Percentiles rank a stretch among this genome's conserved stretches.
Conservation (phyloP, 2,329 filamentous ascomycete genomes). For the Emmonsiellopsis sp. region DNA sequence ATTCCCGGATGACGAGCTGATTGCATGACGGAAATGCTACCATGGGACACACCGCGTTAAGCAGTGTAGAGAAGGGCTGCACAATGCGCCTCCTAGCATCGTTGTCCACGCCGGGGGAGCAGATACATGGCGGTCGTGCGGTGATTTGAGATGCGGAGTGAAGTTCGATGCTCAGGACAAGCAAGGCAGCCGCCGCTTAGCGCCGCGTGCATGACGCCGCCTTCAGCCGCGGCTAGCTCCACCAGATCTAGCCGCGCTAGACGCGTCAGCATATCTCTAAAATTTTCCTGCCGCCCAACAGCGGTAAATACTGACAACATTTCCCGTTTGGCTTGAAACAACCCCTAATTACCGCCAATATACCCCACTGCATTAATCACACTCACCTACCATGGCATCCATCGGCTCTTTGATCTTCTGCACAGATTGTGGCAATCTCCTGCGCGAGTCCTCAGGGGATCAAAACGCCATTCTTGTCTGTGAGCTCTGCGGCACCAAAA, state of each 20-base stretch:
- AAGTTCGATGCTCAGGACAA: background rate
- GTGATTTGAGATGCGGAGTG: background rate
- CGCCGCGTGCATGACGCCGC: slow-evolving; percentile 5
- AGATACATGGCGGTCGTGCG: background rate
- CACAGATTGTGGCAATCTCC: slow-evolving; percentile 79
- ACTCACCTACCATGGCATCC: slow-evolving; percentile 56
- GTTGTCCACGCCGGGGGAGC: slow-evolving; percentile 15
- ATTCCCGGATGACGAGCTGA: slow-evolving; percentile 29
- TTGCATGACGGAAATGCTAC: slow-evolving; percentile 26
- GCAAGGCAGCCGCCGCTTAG: slow-evolving; percentile 5
- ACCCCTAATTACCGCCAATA: background rate
- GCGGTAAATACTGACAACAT: background rate
- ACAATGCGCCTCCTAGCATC: slow-evolving; percentile 16
- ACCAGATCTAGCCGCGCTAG: background rate
- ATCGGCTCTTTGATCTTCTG: slow-evolving; percentile 91
- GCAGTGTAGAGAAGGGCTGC: background rate
- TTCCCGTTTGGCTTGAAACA: slow-evolving; percentile 3
- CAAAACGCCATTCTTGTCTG: slow-evolving; percentile 68
- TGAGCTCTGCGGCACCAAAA: slow-evolving; percentile 76
- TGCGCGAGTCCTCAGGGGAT: slow-evolving; percentile 70
- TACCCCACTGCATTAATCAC: background rate
- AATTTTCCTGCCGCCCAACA: too few species aligned
- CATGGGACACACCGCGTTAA: slow-evolving; percentile 6
- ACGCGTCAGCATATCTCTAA: too few species aligned
- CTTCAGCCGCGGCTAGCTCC: background rate